Conservation (phyloP, 148 eudicot genomes). For the Agrostemma githago region DNA sequence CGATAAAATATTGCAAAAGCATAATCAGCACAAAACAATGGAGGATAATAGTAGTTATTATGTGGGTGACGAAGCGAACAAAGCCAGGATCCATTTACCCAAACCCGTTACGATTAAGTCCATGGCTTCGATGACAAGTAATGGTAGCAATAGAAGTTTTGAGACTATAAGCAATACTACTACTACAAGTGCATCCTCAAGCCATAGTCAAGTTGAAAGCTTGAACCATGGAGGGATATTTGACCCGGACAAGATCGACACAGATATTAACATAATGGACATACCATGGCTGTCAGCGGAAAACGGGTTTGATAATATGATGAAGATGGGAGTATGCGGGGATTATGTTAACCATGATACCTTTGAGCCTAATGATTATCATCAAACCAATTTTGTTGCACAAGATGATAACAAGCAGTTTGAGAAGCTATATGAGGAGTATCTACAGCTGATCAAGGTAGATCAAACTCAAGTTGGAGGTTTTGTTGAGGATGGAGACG, state of each 20-base stretch:
- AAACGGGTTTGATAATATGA: slow-evolving; percentile 24
- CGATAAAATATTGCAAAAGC: slow-evolving; percentile 7
- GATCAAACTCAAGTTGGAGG: slow-evolving; percentile 20
- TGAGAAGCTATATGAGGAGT: slow-evolving; percentile 55
- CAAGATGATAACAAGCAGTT: slow-evolving; percentile 22
- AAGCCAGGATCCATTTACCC: slow-evolving; percentile 37
- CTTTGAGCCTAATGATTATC: slow-evolving; percentile 11
- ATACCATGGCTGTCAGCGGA: slow-evolving; percentile 28
- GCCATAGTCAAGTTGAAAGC: slow-evolving; percentile 21
- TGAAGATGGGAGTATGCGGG: slow-evolving; percentile 19
- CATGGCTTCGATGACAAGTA: slow-evolving; percentile 28
- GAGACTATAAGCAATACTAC: slow-evolving; percentile 19
- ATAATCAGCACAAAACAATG: slow-evolving; percentile 1
- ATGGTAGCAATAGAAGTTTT: slow-evolving; percentile 30
- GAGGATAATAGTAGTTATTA: slow-evolving; percentile 1
- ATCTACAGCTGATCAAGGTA: slow-evolving; percentile 41
- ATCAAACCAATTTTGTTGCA: not conserved
- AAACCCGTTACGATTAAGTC: slow-evolving; percentile 37
- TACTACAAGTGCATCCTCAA: slow-evolving; percentile 26
- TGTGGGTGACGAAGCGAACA: slow-evolving; percentile 10
- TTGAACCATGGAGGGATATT: slow-evolving; percentile 14
- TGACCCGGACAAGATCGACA: slow-evolving; percentile 4
- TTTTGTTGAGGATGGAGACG: slow-evolving; percentile 19
- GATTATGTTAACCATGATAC: slow-evolving; percentile 8
- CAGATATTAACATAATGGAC: slow-evolving; percentile 11